Base-by-base conservation (phyloP, 371 early-diverging fungal genomes). In the Neoconidiobolus thromboides region DNA sequence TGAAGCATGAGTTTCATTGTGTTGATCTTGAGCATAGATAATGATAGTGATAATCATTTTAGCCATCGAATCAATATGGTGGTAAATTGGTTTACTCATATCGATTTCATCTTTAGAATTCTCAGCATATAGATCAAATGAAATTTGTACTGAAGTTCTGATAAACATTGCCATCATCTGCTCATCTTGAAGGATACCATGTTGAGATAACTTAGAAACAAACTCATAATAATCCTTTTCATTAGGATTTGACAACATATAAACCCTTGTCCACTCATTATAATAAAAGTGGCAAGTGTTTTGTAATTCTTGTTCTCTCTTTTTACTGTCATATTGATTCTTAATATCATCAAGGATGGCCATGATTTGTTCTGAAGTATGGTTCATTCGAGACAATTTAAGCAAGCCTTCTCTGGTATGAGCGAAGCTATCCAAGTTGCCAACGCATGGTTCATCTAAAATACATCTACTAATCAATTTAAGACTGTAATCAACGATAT, bases 231-330 rank as follows among this genome's bases (percentile, higher is more conserved):
- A 76, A 2, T 78, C 67, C 55, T 85, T 80, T 55, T 91, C 93
- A 47, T 76, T 83, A 3, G 89, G 79, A 0, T 85, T 72, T 0
- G 91, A 85, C 61, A 85, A 85, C 61, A 88, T 79, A 64, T 80
- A 89, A n/a, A 90, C 69, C 12, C 83, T 76, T 10, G 91, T 78
- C 96, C 96, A 96, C 58, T 94, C 94, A 14, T 75, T 70, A 71
- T 90, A 89, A 51, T 83, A 66, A 44, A 77, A 72, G 1, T 76
- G 77, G 4, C 57, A 87, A 70, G 63, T 82, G 85, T 60, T 87
- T 80, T 46, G 85, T 67, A 62, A 88, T 60, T 52, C 74, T 67
- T 6, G 62, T 49, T 47, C 60, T 14, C 3, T 55, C 47, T 40
- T 61, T 46, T 38, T 55, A 57, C 38, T 63, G 38, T 51, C 55